Evolutionary conservation across 2,329 filamentous ascomycete genomes (phyloP).

Genomic region (Nemania sp.): DNA sequence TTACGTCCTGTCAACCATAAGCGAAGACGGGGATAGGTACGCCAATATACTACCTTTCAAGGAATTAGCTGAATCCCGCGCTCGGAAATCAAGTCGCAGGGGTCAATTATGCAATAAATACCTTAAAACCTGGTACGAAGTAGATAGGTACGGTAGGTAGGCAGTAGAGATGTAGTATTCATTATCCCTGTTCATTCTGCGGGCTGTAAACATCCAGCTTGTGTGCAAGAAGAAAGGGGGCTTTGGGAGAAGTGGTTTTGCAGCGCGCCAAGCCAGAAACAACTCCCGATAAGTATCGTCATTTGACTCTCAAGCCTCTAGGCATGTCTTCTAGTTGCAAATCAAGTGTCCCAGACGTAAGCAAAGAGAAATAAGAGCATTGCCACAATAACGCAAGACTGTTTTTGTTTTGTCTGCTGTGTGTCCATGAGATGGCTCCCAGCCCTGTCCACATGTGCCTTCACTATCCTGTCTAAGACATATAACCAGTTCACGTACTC

Average conservation of each 20-base stretch:
- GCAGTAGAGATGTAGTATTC: background rate
- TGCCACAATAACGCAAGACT: conserved; percentile 17
- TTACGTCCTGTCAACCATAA: conserved; percentile 11
- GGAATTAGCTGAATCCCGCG: conserved; percentile 24
- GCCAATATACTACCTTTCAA: background rate
- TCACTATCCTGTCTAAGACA: conserved; percentile 21
- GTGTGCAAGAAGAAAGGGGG: conserved; percentile 11
- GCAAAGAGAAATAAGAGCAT: conserved; percentile 1
- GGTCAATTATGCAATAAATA: conserved; percentile 17
- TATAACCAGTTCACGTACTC: conserved; percentile 2
- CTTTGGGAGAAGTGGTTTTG: background rate
- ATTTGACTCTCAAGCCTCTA: background rate
- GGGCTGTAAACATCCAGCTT: conserved; percentile 6
- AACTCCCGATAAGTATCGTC: too few species aligned
- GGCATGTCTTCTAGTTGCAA: background rate
- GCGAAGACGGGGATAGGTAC: conserved; percentile 19
- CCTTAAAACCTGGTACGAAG: background rate
- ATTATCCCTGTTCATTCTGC: conserved; percentile 12
- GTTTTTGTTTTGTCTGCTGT: conserved; percentile 10
- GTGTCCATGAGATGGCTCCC: conserved; percentile 2
- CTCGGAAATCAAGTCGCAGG: conserved; percentile 27
- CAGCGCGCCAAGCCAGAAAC: background rate
- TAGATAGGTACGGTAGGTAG: background rate
- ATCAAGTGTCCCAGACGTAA: background rate
- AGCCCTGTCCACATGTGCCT: background rate